phyloP scores from a whole-genome alignment of 805 yeast species.

The Geotrichum ghanense region DNA sequence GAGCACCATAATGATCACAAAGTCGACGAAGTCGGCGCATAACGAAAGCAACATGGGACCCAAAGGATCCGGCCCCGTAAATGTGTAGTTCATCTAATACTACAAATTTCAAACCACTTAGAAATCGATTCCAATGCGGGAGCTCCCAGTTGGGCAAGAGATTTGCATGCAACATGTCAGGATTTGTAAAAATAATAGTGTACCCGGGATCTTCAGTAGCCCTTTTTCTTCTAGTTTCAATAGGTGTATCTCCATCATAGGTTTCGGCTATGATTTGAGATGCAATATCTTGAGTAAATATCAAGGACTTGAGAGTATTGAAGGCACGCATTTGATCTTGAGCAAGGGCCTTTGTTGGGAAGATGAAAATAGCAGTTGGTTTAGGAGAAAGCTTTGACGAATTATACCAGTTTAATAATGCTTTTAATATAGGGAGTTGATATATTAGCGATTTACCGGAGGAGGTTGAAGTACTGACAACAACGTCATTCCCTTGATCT shows the following conservation, averaged over 20 bases:
- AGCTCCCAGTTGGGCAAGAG: constrained; percentile 62
- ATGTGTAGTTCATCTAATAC: constrained; percentile 81
- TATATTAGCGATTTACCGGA: constrained; percentile 92
- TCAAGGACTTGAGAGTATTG: constrained; percentile 35
- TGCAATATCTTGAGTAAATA: constrained; percentile 31
- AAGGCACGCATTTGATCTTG: constrained; percentile 91
- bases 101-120: constrained; percentile 53
- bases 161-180: constrained; percentile 84
- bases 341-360: constrained; percentile 96
- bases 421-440: constrained; percentile 69
- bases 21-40: constrained; percentile 70
- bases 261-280: constrained; percentile 51
- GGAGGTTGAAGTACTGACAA: constrained; percentile 89
- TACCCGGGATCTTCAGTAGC: constrained; percentile 4
- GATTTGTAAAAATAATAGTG: constrained; percentile 82
- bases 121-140: constrained; percentile 54
- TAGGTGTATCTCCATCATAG: constrained; percentile 88
- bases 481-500: constrained; percentile 49
- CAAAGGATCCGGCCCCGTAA: constrained; percentile 74
- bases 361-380: constrained; percentile 68
- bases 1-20: constrained; percentile 41
- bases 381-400: constrained; percentile 11
- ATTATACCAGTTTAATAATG: constrained; percentile 12
- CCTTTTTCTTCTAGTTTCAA: constrained; percentile 32
- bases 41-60: constrained; percentile 80